These are phyloP conservation scores for Dioscorea zingiberensis DNA, from an alignment of 106 monocot genomes.

Conservation along the genomic window DNA sequence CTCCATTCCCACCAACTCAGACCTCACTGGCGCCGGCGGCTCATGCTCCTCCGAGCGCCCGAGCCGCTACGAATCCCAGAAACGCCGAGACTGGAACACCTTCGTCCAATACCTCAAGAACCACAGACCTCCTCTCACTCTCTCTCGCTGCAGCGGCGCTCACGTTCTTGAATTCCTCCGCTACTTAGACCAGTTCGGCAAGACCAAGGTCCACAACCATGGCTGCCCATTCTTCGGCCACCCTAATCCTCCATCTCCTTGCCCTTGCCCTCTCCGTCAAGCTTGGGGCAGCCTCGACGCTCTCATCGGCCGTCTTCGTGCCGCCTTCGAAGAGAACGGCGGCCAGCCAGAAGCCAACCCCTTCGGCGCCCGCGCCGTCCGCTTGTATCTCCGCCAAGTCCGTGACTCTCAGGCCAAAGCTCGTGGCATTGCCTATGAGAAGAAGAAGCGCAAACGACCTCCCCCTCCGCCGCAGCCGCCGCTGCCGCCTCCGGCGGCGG, in stretches of 20 bases:
- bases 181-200: neutral
- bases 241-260: conserved; percentile 9
- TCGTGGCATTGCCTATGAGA: conserved; percentile 4
- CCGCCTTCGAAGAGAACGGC: conserved; percentile 20
- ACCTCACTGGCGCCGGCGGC: too few relatives aligned
- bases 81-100: neutral
- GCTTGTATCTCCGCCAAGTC: neutral
- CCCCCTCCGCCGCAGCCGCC: neutral
- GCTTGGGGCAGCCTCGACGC: conserved; percentile 26
- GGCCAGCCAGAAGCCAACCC: conserved; percentile 20
- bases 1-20: too few relatives aligned
- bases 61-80: conserved; percentile 2
- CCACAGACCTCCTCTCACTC: neutral
- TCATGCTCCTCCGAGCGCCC: neutral
- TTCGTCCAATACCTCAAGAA: conserved; percentile 1
- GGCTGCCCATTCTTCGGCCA: conserved; percentile 9
- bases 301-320: conserved; percentile 22
- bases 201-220: conserved; percentile 8
- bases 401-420: conserved; percentile 2
- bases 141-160: conserved; percentile 7
- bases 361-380: conserved; percentile 9
- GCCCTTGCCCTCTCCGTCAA: conserved; percentile 20
- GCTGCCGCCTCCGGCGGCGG: neutral
- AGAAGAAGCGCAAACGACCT: neutral
- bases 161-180: neutral